Percentiles rank a stretch among this genome's conserved stretches.
Conservation (phyloP, 2,329 filamentous ascomycete genomes). For the Xylariaceae sp. region DNA sequence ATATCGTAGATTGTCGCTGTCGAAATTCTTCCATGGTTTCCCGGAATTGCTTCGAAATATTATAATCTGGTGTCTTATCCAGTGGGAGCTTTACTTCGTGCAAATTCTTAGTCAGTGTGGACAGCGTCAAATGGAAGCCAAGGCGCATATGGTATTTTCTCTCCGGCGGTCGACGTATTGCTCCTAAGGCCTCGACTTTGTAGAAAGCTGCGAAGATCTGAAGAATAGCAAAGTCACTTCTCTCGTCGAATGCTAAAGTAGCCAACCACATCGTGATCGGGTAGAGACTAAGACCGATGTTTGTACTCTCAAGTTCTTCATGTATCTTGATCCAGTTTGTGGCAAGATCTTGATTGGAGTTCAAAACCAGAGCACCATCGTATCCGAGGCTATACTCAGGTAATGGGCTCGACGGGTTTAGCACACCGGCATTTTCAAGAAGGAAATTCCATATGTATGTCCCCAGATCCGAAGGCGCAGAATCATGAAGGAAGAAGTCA, state of each 20-base stretch:
- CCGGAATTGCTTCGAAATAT: too few species aligned
- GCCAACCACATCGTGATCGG: slow-evolving; percentile 14
- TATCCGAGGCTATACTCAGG: neutral
- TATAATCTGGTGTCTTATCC: too few species aligned
- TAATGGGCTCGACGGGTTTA: neutral
- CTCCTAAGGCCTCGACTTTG: too few species aligned
- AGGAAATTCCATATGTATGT: slow-evolving; percentile 1
- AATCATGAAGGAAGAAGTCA: neutral
- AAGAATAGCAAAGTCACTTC: slow-evolving; percentile 5
- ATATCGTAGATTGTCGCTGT: too few species aligned
- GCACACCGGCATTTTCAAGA: neutral
- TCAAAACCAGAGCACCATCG: neutral
- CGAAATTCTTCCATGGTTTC: too few species aligned
- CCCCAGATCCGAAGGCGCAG: neutral
- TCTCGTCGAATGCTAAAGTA: slow-evolving; percentile 5
- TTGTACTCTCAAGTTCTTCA: neutral
- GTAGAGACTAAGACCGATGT: slow-evolving; percentile 2
- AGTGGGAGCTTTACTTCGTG: too few species aligned
- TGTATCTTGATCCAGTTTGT: slow-evolving; percentile 4
- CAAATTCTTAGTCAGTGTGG: too few species aligned
- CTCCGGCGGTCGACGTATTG: too few species aligned
- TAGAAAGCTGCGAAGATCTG: slow-evolving; percentile 11
- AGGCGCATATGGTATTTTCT: too few species aligned
- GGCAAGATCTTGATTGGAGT: slow-evolving; percentile 1
- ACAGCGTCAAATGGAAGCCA: too few species aligned